Conservation (phyloP, 257 asterid species). For the Handroanthus guayacan region DNA sequence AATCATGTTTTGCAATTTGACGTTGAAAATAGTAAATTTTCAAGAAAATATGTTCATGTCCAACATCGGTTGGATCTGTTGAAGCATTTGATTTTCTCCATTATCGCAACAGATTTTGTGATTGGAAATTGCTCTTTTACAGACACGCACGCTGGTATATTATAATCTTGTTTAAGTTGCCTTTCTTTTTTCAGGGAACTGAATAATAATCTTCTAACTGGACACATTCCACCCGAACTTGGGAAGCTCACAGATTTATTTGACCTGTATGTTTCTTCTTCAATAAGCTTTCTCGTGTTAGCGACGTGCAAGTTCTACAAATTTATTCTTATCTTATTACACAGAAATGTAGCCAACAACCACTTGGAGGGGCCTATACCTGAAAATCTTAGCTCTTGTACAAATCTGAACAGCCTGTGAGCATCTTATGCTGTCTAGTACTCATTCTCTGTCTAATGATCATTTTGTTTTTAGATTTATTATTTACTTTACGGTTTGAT, state of each 20-base stretch:
- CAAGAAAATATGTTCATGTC: background rate
- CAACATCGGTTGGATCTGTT: background rate
- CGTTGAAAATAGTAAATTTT: background rate
- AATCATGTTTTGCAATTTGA: background rate
- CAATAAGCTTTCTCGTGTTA: background rate
- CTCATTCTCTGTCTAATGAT: background rate
- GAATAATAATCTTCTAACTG: slow-evolving; percentile 81
- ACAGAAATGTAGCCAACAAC: slow-evolving; percentile 87
- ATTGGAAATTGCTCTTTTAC: background rate
- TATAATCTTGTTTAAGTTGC: slow-evolving; percentile 14
- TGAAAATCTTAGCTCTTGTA: slow-evolving; percentile 81
- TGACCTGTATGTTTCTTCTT: slow-evolving; percentile 64
- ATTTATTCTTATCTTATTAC: background rate
- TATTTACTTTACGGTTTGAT: slow-evolving; percentile 14
- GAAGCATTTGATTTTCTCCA: background rate
- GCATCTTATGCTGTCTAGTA: slow-evolving; percentile 30
- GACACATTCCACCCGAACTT: slow-evolving; percentile 79
- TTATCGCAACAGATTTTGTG: background rate
- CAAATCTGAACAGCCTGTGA: slow-evolving; percentile 94
- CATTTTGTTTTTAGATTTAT: background rate
- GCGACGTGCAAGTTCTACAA: background rate
- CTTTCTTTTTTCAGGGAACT: slow-evolving; percentile 60
- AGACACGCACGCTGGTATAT: background rate
- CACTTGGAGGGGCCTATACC: slow-evolving; percentile 76
- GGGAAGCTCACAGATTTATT: slow-evolving; percentile 88